Evolutionary conservation across 805 yeast species (phyloP).

Genomic region (Lachancea waltii): DNA sequence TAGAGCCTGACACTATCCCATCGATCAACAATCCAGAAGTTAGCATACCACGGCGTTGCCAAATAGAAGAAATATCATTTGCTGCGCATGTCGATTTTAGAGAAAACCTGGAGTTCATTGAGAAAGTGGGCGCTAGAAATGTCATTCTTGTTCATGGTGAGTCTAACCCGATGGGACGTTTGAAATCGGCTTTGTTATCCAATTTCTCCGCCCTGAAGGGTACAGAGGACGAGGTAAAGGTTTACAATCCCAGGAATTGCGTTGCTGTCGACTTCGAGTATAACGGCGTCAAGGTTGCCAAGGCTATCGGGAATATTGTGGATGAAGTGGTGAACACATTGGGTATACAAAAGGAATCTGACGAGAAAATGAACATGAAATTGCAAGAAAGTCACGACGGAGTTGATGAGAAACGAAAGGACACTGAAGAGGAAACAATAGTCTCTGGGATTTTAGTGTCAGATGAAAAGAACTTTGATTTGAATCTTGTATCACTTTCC

Average conservation of each 20-base stretch:
- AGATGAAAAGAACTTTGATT: conserved; percentile 68
- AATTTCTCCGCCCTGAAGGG: conserved; percentile 76
- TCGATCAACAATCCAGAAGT: conserved; percentile 75
- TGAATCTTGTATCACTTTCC: conserved; percentile 72
- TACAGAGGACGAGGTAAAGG: conserved; percentile 83
- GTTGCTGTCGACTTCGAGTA: conserved; percentile 70
- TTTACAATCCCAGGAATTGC: conserved; percentile 89
- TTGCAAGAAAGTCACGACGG: conserved; percentile 1
- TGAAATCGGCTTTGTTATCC: conserved; percentile 85
- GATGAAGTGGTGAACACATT: conserved; percentile 32
- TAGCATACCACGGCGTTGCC: conserved; percentile 78
- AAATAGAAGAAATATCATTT: conserved; percentile 89
- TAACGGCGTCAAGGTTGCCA: conserved; percentile 79
- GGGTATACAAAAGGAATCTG: not conserved
- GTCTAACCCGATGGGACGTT: conserved; percentile 95
- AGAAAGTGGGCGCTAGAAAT: conserved; percentile 73
- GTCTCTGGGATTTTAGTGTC: conserved; percentile 85
- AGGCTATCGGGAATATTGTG: conserved; percentile 56
- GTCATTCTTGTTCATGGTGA: conserved; percentile 96
- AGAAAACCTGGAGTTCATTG: conserved; percentile 88
- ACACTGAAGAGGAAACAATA: conserved; percentile 28
- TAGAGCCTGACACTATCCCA: conserved; percentile 88
- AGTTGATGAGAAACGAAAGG: conserved; percentile 46
- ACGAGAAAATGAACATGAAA: conserved; percentile 1
- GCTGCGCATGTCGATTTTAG: conserved; percentile 99